phyloP scores from a whole-genome alignment of 2,329 filamentous ascomycete species.

The Sporothrix phasma region DNA sequence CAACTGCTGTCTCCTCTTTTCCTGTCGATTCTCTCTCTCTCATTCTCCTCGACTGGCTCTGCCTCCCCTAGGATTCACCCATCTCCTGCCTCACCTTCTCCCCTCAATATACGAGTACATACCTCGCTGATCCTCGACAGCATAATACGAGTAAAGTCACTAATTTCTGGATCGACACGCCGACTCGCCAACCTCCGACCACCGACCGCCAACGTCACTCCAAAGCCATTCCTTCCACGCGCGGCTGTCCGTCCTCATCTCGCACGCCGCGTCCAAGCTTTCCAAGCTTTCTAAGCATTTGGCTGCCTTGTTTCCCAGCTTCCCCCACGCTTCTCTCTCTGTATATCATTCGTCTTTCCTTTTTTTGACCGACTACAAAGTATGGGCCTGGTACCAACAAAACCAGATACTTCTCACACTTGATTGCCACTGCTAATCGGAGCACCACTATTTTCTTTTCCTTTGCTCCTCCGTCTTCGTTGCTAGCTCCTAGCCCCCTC shows the following conservation, averaged over 20 bases:
- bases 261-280: background rate
- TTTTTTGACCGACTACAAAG: background rate
- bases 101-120: background rate
- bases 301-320: background rate
- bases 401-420: background rate
- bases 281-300: conserved; percentile 5
- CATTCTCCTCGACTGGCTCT: background rate
- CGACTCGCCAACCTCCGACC: background rate
- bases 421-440: background rate
- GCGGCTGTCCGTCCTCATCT: background rate
- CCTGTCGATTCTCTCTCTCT: background rate
- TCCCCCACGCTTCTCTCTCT: background rate
- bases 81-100: background rate
- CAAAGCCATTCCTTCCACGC: background rate
- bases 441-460: background rate
- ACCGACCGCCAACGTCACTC: background rate
- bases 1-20: background rate
- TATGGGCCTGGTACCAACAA: conserved; percentile 1
- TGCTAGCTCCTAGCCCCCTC: background rate
- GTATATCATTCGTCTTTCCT: background rate
- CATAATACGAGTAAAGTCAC: background rate
- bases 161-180: background rate
- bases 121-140: background rate
- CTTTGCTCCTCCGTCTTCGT: background rate
- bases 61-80: background rate